Base-by-base conservation (phyloP, 1,284 basidiomycete species). In the Serendipita sp. region DNA sequence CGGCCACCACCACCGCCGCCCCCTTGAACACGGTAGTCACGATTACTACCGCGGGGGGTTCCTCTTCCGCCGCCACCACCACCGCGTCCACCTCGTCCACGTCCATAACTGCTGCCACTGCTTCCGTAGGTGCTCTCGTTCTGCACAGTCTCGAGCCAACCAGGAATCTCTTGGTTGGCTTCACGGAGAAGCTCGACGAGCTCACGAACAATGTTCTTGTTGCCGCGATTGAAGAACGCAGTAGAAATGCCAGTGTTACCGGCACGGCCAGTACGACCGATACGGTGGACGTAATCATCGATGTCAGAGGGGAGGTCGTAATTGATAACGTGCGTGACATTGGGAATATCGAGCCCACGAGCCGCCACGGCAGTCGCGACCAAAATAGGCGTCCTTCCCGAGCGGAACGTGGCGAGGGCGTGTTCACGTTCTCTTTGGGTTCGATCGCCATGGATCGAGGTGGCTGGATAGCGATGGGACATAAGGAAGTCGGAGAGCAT, bases 301-400 rank as follows among this genome's bases (percentile, higher is more conserved):
- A 99, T 95, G 76, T 99, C 95, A 66, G 88, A 90, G 17, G 95
- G 95, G n/a, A 99, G 79, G 74, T 99, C 96, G 76, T 97, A 99
- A 76, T 95, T 95, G 78, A 99, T 82, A 70, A 99, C 95, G 74
- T 99, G 96, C 34, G 92, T 97, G 71, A 99, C 95, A 75, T 99
- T 96, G 69, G 96, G 96, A 69, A 99, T 99, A 78, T 99, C 95
- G 70, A 99, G 85, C 74, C 95, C 95, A 81, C 96, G 93, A 65
- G 96, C 95, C 61, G 95, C 95, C 65, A 99, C 96, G 63, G 95
- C 96, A 32, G 96, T 99, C 58, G 95, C 95, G 66, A 99, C 95
- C 73, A 99, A 82, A 75, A 99, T 90, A 60, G 95, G 95, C 0
- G 94, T 97, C 67, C 90, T 86, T 34, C 94, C 95, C 29, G 85